phyloP scores from a whole-genome alignment of 805 yeast genomes.

The Candida alai region DNA sequence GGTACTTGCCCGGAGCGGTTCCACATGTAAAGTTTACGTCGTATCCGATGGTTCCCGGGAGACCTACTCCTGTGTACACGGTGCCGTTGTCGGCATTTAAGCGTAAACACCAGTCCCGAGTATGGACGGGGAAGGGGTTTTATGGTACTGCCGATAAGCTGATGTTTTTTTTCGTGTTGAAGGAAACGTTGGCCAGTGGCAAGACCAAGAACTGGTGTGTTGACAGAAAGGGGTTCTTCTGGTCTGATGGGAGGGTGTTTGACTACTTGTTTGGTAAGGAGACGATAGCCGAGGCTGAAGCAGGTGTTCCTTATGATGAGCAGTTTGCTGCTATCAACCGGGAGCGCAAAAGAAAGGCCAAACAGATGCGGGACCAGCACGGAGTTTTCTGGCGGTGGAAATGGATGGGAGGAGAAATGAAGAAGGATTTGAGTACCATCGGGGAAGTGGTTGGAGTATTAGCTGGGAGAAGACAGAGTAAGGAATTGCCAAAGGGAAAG shows the following conservation, averaged over 20 bases:
- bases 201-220: conserved; percentile 62
- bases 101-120: conserved; percentile 59
- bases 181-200: conserved; percentile 44
- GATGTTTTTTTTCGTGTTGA: conserved; percentile 68
- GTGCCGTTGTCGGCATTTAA: conserved; percentile 54
- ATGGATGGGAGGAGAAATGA: conserved; percentile 29
- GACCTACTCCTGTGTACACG: conserved; percentile 71
- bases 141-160: conserved; percentile 78
- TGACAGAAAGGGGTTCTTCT: conserved; percentile 83
- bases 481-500: conserved; percentile 4
- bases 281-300: conserved; percentile 70
- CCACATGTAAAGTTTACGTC: conserved; percentile 63
- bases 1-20: conserved; percentile 63
- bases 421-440: conserved; percentile 23
- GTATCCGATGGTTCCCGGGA: conserved; percentile 72
- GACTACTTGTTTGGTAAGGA: conserved; percentile 82
- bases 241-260: conserved; percentile 89
- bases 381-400: conserved; percentile 63
- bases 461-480: conserved; percentile 4
- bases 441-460: conserved; percentile 18
- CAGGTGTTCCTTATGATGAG: conserved; percentile 60
- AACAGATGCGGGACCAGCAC: conserved; percentile 47
- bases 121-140: conserved; percentile 85
- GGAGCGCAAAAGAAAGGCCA: conserved; percentile 46
- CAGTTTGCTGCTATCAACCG: conserved; percentile 47